Conservation (phyloP, 2,329 filamentous ascomycete genomes). For the Fusarium tjaetaba region DNA sequence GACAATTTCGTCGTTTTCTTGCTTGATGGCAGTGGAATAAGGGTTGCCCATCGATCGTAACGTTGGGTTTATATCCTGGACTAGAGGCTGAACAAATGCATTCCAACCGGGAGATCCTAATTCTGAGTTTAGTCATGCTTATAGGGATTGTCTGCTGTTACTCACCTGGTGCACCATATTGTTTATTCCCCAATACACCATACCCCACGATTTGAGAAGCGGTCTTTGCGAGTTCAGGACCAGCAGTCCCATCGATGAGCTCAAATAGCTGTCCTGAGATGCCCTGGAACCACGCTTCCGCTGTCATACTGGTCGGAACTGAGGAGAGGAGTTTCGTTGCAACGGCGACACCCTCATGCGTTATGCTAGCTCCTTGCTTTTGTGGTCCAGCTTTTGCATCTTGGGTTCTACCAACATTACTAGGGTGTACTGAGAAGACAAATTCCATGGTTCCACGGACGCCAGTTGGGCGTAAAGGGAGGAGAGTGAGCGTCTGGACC, state of each 20-base stretch:
- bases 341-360: constrained; percentile 73
- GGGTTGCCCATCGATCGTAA: constrained; percentile 18
- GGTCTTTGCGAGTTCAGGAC: constrained; percentile 49
- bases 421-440: constrained; percentile 74
- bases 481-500: constrained; percentile 64
- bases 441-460: constrained; percentile 77
- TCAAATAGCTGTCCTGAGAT: constrained; percentile 69
- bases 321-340: constrained; percentile 70
- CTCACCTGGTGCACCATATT: constrained; percentile 69
- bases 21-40: constrained; percentile 24
- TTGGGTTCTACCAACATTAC: constrained; percentile 53
- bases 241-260: constrained; percentile 66
- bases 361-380: constrained; percentile 70
- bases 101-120: constrained; percentile 69
- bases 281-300: constrained; percentile 68
- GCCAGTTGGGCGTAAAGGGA: constrained; percentile 71
- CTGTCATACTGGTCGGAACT: constrained; percentile 63
- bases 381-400: constrained; percentile 56
- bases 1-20: constrained; percentile 53
- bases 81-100: constrained; percentile 67
- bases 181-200: constrained; percentile 72
- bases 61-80: constrained; percentile 61
- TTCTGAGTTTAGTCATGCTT: neutral
- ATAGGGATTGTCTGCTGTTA: neutral
- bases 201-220: constrained; percentile 57